A percentile compares a stretch with the other conserved stretches of the same genome.
These are phyloP conservation scores for Asparagopsis taxiformis DNA, from an alignment of 31 red algal species.

Conservation along the genomic window DNA sequence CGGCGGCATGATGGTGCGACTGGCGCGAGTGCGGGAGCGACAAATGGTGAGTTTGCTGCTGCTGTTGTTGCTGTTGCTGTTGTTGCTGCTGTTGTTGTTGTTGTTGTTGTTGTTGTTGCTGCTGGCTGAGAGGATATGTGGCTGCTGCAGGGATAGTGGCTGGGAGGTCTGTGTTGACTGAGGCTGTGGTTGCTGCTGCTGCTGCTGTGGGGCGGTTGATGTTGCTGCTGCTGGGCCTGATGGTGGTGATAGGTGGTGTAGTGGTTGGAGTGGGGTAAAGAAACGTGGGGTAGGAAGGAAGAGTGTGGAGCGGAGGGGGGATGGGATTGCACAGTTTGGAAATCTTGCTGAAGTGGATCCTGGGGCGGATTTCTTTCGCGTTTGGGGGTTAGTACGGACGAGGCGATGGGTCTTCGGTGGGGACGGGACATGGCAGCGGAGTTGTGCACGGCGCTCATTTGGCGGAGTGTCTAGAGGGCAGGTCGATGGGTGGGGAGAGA, in stretches of 20 bases:
- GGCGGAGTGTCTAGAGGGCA: neutral
- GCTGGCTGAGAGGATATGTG: neutral
- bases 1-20: neutral
- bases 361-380: conserved; percentile 2
- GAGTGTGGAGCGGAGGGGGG: conserved; percentile 24
- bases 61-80: conserved; percentile 24
- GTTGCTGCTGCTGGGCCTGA: conserved; percentile 3
- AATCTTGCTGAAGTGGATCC: neutral
- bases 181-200: neutral
- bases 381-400: neutral
- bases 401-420: neutral
- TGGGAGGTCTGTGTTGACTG: neutral
- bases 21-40: conserved; percentile 3
- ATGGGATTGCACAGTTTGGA: conserved; percentile 6
- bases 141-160: neutral
- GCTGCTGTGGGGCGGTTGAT: neutral
- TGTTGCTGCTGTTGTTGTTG: conserved; percentile 1
- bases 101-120: neutral
- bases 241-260: conserved; percentile 15
- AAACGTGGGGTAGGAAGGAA: conserved; percentile 1
- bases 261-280: conserved; percentile 14
- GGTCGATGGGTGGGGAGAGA: neutral
- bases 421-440: neutral
- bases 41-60: conserved; percentile 13
- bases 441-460: conserved; percentile 10